These are phyloP conservation scores for Hypocrella siamensis DNA, from an alignment of 2,329 filamentous ascomycete genomes.

Conservation along the genomic window DNA sequence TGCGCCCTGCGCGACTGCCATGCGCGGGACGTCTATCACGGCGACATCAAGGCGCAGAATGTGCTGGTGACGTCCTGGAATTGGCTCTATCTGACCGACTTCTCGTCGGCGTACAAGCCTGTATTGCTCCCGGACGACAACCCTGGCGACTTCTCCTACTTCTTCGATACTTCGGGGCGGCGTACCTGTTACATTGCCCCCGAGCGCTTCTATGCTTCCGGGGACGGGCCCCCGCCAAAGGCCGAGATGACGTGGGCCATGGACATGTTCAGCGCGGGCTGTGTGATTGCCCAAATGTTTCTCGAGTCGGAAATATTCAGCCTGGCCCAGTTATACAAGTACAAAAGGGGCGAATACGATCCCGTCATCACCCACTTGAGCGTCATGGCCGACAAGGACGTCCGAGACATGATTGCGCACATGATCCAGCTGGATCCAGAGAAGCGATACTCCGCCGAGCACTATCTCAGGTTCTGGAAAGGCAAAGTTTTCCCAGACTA, in stretches of 20 bases:
- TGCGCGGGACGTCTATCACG: conserved; percentile 76
- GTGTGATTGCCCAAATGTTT: conserved; percentile 92
- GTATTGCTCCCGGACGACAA: conserved; percentile 91
- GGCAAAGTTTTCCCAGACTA: conserved; percentile 88
- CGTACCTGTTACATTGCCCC: conserved; percentile 92
- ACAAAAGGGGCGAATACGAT: conserved; percentile 83
- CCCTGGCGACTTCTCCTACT: conserved; percentile 93
- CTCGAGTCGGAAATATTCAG: conserved; percentile 93
- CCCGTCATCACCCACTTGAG: conserved; percentile 65
- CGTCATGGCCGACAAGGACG: conserved; percentile 74
- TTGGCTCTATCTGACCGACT: conserved; percentile 96
- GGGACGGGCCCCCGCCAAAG: conserved; percentile 44
- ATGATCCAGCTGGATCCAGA: conserved; percentile 95
- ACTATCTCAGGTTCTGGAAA: conserved; percentile 87
- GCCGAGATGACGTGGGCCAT: conserved; percentile 72
- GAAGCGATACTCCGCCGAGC: conserved; percentile 80
- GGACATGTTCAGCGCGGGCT: conserved; percentile 96
- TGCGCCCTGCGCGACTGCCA: conserved; percentile 90
- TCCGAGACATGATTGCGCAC: conserved; percentile 78
- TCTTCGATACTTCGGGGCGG: conserved; percentile 83
- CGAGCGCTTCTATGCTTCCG: conserved; percentile 69
- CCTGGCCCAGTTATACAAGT: conserved; percentile 91
- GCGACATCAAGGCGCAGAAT: conserved; percentile 98
- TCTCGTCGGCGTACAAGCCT: conserved; percentile 90
- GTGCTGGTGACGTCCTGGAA: conserved; percentile 97